These are phyloP conservation scores for Saccharomyces hybrid DNA, from an alignment of 1,139 yeast species.

Conservation along the genomic window DNA sequence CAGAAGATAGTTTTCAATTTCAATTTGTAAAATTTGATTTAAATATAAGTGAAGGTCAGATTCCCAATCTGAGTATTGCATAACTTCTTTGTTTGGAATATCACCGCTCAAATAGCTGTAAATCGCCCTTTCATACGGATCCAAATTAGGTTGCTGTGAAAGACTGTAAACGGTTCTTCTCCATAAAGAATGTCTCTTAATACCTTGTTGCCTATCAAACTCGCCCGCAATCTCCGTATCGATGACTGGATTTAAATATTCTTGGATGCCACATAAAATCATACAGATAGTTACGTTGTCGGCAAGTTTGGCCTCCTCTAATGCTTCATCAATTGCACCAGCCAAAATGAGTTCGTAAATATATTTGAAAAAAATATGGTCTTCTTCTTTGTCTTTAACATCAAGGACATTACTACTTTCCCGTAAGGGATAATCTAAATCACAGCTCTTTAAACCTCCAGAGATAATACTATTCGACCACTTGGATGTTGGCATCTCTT, in stretches of 20 bases:
- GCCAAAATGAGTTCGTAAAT: constrained; percentile 57
- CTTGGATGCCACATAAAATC: constrained; percentile 63
- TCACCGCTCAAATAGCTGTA: constrained; percentile 76
- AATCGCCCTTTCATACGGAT: constrained; percentile 60
- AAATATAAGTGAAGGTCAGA: constrained; percentile 58
- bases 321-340: constrained; percentile 54
- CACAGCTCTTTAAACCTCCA: constrained; percentile 30
- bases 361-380: constrained; percentile 42
- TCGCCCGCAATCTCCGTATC: constrained; percentile 36
- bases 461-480: constrained; percentile 39
- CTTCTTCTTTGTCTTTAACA: constrained; percentile 29
- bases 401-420: constrained; percentile 18
- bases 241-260: constrained; percentile 55
- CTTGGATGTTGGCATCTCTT: constrained; percentile 30
- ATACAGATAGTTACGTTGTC: constrained; percentile 69
- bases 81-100: constrained; percentile 37
- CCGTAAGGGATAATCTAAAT: constrained; percentile 33
- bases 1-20: constrained; percentile 39
- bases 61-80: constrained; percentile 50
- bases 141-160: constrained; percentile 43
- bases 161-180: constrained; percentile 62
- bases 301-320: constrained; percentile 54
- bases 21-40: constrained; percentile 44
- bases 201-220: constrained; percentile 44
- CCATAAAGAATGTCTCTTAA: constrained; percentile 66